Evolutionary conservation across 495 filamentous ascomycete genomes (phyloP), one percentile per base, ranked within the genome.

Genomic region (Venustampulla echinocandica): DNA sequence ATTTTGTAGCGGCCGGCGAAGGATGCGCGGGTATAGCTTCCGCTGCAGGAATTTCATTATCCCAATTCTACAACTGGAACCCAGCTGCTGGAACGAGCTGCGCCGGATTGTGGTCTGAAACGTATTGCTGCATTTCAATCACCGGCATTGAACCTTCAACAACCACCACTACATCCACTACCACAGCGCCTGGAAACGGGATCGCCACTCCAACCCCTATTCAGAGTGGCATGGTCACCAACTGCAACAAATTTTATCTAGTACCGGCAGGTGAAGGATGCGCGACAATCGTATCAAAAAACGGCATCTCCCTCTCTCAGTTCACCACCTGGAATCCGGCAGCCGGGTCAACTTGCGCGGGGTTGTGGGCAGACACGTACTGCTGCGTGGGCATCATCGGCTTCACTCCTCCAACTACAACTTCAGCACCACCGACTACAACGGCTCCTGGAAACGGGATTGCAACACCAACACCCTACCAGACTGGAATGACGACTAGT

Each of bases 311-410:
- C 42, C 17, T 59, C n/a, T 36, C 47, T 27, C 34, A 61, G 46
- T 53, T 67, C 13, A 54, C 56, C 33, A 44, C 44, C 46, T 69
- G 63, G 57, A 66, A 68, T 50, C 62, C 62, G 38, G 28, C 38
- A 11, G 27, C 58, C 38, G 44, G 53, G 71, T 70, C 42, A 70
- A 76, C 28, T 65, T 74, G 34, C 54, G 82, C 32, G 77, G 79
- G 78, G 0, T 74, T 83, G 13, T 65, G 74, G 20, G 73, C 73
- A 19, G 79, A 79, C 13, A 78, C 82, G 56, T 71, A 80, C 1
- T 65, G 83, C 15, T 37, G 44, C 17, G 28, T 37, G 4, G 7
- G 3, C 21, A 24, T 27, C 15, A 22, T 39, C 13, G 21, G 10
- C 3, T 3, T 4, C 4, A 47, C 34, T 10, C 9, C 44, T 4